phyloP scores from a whole-genome alignment of 768 basidiomycete genomes.

The Tricholoma saponaceum region DNA sequence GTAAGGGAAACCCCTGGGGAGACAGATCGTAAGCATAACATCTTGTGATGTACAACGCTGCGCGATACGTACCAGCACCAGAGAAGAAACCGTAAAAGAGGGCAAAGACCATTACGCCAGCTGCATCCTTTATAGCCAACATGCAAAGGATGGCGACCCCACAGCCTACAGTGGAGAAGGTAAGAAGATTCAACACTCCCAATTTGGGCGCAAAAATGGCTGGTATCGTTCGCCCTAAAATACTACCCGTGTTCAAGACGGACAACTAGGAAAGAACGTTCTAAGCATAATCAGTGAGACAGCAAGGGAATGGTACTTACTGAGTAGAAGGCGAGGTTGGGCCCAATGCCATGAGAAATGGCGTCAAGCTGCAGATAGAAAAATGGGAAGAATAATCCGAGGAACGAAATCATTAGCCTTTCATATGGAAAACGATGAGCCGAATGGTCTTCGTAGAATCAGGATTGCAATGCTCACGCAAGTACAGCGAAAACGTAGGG shows the following conservation, averaged over 20 bases:
- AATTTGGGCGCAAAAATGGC: slow-evolving; percentile 9
- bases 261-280: slow-evolving; percentile 11
- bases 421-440: not conserved
- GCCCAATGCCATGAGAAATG: slow-evolving; percentile 23
- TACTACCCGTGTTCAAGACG: slow-evolving; percentile 16
- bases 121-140: slow-evolving; percentile 2
- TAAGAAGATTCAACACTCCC: slow-evolving; percentile 13
- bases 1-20: not conserved
- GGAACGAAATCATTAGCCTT: slow-evolving; percentile 13
- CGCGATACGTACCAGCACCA: slow-evolving; percentile 4
- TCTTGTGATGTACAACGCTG: not conserved
- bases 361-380: slow-evolving; percentile 38
- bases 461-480: slow-evolving; percentile 22
- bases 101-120: slow-evolving; percentile 3
- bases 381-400: slow-evolving; percentile 28
- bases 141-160: slow-evolving; percentile 7
- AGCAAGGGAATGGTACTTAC: slow-evolving; percentile 18
- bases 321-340: slow-evolving; percentile 36
- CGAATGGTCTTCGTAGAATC: not conserved
- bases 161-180: slow-evolving; percentile 7
- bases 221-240: slow-evolving; percentile 17
- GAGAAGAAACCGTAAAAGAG: slow-evolving; percentile 8
- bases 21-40: not conserved
- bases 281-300: not conserved
- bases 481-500: slow-evolving; percentile 39